Evolutionary conservation across 352 stramenopile species (phyloP), one percentile per base, ranked within the genome.

Genomic region (Blastocystis sp.): DNA sequence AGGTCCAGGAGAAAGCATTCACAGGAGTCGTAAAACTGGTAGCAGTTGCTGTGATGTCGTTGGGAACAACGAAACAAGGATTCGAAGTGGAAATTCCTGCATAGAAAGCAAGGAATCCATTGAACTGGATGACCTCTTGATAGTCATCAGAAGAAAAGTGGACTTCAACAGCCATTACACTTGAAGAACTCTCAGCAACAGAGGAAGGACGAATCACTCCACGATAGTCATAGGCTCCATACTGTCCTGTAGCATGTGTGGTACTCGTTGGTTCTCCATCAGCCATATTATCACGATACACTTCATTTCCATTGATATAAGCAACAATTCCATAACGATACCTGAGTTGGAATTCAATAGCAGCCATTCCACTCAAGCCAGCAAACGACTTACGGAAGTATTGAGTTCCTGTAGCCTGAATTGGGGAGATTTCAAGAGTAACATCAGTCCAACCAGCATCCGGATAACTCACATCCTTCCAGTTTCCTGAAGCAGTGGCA

Each of bases 221-320:
- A 35, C 61, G 69, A 37, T 59, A 80, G n/a, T 49, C 37, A 14
- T 24, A 29, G 19, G 69, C 46, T n/a, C 7, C 39, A 39, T 86
- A 86, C 5, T 11, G 6, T 24, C 57, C 75, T 4, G 6, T 74
- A 39, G 75, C 75, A 16, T 24, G 7, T 7, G 75, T 75, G 1
- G 75, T 27, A 71, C n/a, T 19, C 0, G 75, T 54, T 19, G 49
- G 9, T 24, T 29, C 16, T 5, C 75, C 75, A 12, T 6, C 32
- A 14, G 75, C 52, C 51, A 86, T 52, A 27, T 86, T 73, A 29
- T 75, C 61, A 0, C 75, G 27, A 42, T 58, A 86, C 0, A 86
- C 57, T 32, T 86, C 75, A 21, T 19, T 21, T 0, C 75, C 75
- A n/a, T 86, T 86, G n/a, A 86, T 74, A 37, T 86, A 43, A 6